Conservation (phyloP, 108 stramenopile genomes). For the Nitzschia sp. region DNA sequence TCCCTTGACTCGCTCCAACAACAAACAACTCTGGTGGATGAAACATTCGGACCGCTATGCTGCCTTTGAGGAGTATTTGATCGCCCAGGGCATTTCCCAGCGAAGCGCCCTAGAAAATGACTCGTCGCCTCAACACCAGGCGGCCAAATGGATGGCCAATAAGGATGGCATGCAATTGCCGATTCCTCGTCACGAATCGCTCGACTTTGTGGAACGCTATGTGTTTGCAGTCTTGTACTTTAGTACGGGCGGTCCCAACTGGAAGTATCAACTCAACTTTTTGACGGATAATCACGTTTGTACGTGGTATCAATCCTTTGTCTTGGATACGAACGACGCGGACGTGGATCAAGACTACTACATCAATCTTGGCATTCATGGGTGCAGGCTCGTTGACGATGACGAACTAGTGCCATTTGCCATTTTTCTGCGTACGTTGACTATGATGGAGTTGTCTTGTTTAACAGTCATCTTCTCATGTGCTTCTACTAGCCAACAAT, state of each 20-base stretch:
- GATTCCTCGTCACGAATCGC: neutral
- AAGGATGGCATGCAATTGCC: conserved; percentile 28
- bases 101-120: conserved; percentile 14
- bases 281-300: conserved; percentile 51
- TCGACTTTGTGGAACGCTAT: conserved; percentile 34
- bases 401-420: conserved; percentile 9
- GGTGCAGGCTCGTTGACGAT: neutral
- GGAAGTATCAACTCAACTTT: conserved; percentile 48
- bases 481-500: no score
- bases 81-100: conserved; percentile 14
- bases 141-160: conserved; percentile 50
- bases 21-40: conserved; percentile 9
- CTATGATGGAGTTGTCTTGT: no score
- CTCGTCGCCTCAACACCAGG: conserved; percentile 40
- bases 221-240: conserved; percentile 53
- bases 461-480: no score
- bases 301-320: conserved; percentile 35
- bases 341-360: neutral
- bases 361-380: neutral
- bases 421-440: conserved; percentile 38
- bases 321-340: neutral
- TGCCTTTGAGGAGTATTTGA: conserved; percentile 6
- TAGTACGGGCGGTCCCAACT: conserved; percentile 41
- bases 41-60: conserved; percentile 10
- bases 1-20: neutral